Base-by-base conservation (phyloP, 371 early-diverging fungal species). In the Nematocida ausubeli region DNA sequence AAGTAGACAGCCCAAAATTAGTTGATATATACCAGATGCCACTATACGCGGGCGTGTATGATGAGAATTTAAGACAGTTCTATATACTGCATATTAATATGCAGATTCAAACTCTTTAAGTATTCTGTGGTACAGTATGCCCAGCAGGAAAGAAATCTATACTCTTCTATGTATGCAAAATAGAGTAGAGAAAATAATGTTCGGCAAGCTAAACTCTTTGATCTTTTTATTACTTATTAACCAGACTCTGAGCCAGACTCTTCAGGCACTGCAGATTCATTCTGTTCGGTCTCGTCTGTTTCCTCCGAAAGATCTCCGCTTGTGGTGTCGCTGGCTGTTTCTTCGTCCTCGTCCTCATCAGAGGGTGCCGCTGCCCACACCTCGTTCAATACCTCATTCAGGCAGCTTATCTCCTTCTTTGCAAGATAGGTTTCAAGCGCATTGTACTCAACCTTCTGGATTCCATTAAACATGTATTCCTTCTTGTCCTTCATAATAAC, bases 371-470 rank as follows among this genome's bases (percentile, higher is more conserved):
- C 51, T 35, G 44, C 69, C 54, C 70, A 68, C 16, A 26, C 69
- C 14, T 84, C 84, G 14, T 80, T 83, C 44, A 83, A 68, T 9
- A 85, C 83, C 67, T 85, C 85, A 56, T 71, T 82, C 47, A 82
- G 73, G 40, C 82, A 81, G 40, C 81, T 55, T 4, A 86, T 56
- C 44, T 75, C 69, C 32, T 84, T 69, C 32, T 69, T 51, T n/a
- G 55, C 44, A 42, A 86, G 82, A 67, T 85, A 85, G 37, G 44
- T 65, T 58, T 86, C 86, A 12, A 86, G 55, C 3, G 58, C 40
- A 22, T 73, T 73, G 66, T 85, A 85, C n/a, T 82, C 82, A 22
- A 84, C 82, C 66, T 86, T 86, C 52, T 63, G 55, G 3, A 86
- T 14, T 1, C 83, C 75, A 57, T 79, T 83, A 68, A 86, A 86